Evolutionary conservation across 2,329 filamentous ascomycete genomes (phyloP), one percentile per base, ranked within the genome.

Genomic region (Fusarium xyrophilum): DNA sequence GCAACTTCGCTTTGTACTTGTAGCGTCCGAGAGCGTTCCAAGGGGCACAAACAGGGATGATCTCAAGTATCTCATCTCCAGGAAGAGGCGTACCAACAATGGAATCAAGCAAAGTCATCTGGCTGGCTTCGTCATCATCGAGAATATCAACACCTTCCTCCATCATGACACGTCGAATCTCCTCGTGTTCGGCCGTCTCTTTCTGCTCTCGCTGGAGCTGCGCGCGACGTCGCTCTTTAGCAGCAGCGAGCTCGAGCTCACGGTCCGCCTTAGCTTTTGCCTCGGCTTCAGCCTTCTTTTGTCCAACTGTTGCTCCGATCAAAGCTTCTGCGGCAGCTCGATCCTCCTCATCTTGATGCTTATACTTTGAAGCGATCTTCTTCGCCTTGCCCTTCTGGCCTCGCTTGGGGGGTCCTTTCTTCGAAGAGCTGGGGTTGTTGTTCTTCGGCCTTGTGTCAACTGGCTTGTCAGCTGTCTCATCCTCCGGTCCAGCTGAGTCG

Each of bases 1-100:
- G 96, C 73, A 99, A 79, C 82, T 99, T 99, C 56, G 90, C 92
- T 79, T 96, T 96, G 83, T 97, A 98, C 80, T 97, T 97, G 80
- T 91, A 92, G 58, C 86, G 87, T 5, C 80, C 83, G 69, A 91
- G 79, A 3, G 89, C 88, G 27, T 79, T 81, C 84, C 88, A 91
- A 4, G 89, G 89, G 7, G 86, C 89, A 73, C 89, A 91, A 5
- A 91, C 80, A 3, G 88, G 86, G 3, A 91, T 81, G 0, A 82
- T 84, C 71, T 91, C 89, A 12, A 95, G 80, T 36, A 95, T 90
- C 76, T 97, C 93, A 76, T 99, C 96, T 15, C 93, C 93, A 0
- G 89, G 85, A 3, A 93, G 82, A 0, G 94, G 92, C 2, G 86
- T 90, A 19, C 93, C 93, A 2, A 97, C 88, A 28, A 98, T 87